phyloP scores from a whole-genome alignment of 805 yeast species.

The Candida tallmaniae region DNA sequence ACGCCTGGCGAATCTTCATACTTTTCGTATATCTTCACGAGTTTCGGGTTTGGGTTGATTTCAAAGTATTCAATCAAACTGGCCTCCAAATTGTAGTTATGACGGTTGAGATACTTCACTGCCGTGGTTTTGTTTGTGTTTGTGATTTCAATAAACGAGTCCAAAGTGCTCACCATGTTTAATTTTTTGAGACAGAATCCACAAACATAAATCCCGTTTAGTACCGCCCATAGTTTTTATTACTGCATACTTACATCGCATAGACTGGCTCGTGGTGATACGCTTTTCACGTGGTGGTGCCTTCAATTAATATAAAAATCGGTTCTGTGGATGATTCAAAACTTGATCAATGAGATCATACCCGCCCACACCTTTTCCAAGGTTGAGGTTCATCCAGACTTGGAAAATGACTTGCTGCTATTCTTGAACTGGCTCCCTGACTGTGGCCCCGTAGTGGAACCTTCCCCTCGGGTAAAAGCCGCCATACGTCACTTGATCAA shows the following conservation, averaged over 20 bases:
- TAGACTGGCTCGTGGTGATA: too few relatives aligned
- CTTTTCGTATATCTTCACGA: conserved; percentile 29
- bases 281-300: too few relatives aligned
- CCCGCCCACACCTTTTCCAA: conserved; percentile 9
- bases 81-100: conserved; percentile 24
- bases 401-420: conserved; percentile 13
- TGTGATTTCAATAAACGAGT: conserved; percentile 37
- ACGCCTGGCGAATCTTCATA: conserved; percentile 27
- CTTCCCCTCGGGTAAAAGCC: conserved; percentile 30
- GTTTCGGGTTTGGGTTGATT: conserved; percentile 11
- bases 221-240: too few relatives aligned
- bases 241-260: too few relatives aligned
- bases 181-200: too few relatives aligned
- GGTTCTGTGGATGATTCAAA: too few relatives aligned
- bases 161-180: too few relatives aligned
- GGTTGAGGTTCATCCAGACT: too few relatives aligned
- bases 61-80: conserved; percentile 30
- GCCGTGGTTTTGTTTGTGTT: conserved; percentile 32
- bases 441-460: conserved; percentile 11
- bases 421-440: conserved; percentile 11
- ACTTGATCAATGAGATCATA: conserved; percentile 7
- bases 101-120: conserved; percentile 26
- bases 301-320: too few relatives aligned
- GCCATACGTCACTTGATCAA: conserved; percentile 36
- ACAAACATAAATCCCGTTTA: too few relatives aligned